Conservation (phyloP, 768 basidiomycete genomes). For the Tylopilus plumbeoviolaceoides region DNA sequence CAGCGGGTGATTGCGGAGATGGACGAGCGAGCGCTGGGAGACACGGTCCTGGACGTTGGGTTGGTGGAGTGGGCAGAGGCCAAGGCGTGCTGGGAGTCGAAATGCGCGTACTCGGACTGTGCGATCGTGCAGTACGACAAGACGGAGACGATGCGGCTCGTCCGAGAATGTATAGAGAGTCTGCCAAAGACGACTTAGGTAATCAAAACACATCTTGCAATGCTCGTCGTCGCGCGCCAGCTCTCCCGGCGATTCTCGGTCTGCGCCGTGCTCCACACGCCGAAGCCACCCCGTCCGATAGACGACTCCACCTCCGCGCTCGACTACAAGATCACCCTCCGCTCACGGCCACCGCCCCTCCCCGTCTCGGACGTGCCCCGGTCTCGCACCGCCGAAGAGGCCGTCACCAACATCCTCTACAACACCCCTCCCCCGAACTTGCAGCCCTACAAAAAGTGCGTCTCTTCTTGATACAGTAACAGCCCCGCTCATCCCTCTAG, state of each 20-base stretch:
- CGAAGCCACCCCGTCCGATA: constrained; percentile 74
- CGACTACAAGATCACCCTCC: constrained; percentile 81
- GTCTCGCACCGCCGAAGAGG: constrained; percentile 84
- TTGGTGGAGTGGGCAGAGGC: constrained; percentile 55
- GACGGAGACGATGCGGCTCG: constrained; percentile 48
- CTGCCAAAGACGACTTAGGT: constrained; percentile 37
- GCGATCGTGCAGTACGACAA: constrained; percentile 53
- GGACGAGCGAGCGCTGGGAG: constrained; percentile 55
- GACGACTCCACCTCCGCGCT: constrained; percentile 94
- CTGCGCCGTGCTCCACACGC: constrained; percentile 29
- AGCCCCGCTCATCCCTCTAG: constrained; percentile 39
- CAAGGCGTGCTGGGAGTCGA: constrained; percentile 56
- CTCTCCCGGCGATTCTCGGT: constrained; percentile 12
- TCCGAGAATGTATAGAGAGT: constrained; percentile 50
- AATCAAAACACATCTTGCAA: constrained; percentile 3
- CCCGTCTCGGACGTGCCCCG: constrained; percentile 84
- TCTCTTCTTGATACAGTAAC: background rate
- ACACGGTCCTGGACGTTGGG: constrained; percentile 48
- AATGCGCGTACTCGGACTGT: constrained; percentile 45
- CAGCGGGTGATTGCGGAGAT: constrained; percentile 53
- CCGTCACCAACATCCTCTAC: constrained; percentile 96
- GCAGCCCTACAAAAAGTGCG: constrained; percentile 88
- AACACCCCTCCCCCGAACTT: constrained; percentile 90
- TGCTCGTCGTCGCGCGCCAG: no score
- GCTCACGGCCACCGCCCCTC: constrained; percentile 73